Base-by-base conservation (phyloP, 176 grass and related monocot genomes). In the Metroxylon sagu region DNA sequence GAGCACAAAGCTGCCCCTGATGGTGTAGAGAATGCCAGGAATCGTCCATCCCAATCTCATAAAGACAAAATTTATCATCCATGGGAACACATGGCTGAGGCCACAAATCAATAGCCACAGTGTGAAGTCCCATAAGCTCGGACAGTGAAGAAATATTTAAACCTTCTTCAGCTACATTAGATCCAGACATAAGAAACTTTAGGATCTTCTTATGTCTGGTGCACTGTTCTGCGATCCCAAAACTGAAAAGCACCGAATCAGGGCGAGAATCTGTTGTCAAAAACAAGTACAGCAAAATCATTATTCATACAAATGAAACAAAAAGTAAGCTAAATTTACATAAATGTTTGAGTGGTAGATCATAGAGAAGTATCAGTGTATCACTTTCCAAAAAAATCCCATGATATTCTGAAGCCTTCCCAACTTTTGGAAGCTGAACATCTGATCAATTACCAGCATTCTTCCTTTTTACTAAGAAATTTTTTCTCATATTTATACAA, bases 121-220 rank as follows among this genome's bases (percentile, higher is more conserved):
- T 74, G 21, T 80, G 71, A 52, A 74, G 56, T 7, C 80, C 74
- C 1, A 53, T 83, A 17, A 89, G 49, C 26, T 89, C 78, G 66
- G 76, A 73, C 15, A 89, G 56, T 49, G 80, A 25, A 62, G 86
- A 89, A 25, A 78, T 27, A 7, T 86, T 76, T 28, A 83, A 35
- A 3, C 14, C 50, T 43, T 29, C n/a, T 43, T 62, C 31, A 0
- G 71, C 61, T 53, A 74, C 31, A 16, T 79, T 71, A 4, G 77
- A 76, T 16, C 83, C 75, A 17, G 86, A 82, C 64, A 64, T 77
- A n/a, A 97, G 84, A 77, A 85, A 85, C 67, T 84, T 77, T 19
- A 88, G 52, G 18, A 91, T 88, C 61, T 83, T 80, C 52, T 90
- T 71, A 64, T 92, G 79, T 71, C 87, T 82, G 26, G 65, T 64